Evolutionary conservation across 768 basidiomycete species (phyloP).

Genomic region (Panaeolus cyanescens): DNA sequence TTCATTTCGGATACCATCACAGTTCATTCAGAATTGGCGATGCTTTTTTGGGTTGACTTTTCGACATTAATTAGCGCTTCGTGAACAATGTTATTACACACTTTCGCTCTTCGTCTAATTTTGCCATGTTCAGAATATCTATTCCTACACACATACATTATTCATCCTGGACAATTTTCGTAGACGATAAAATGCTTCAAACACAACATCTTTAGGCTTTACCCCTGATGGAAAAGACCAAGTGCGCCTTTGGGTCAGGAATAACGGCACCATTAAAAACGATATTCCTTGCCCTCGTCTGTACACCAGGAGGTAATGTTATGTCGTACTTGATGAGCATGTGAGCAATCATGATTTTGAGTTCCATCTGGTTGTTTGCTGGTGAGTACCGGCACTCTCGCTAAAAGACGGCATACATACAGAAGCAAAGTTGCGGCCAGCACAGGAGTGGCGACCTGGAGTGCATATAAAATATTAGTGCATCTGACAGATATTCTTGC

Average conservation of each 20-base stretch:
- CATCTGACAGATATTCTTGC: not conserved
- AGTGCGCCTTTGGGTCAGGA: constrained; percentile 30
- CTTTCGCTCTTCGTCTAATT: not conserved
- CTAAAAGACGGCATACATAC: constrained; percentile 19
- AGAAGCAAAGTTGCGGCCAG: constrained; percentile 37
- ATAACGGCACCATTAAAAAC: constrained; percentile 35
- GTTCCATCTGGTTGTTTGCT: constrained; percentile 27
- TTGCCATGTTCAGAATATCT: not conserved
- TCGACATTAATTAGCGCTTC: not conserved
- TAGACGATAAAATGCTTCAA: no score
- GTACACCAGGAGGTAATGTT: constrained; percentile 23
- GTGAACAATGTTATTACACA: not conserved
- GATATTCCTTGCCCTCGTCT: constrained; percentile 28
- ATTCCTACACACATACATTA: not conserved
- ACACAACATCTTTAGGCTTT: not conserved
- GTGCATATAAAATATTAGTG: constrained; percentile 2
- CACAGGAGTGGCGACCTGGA: constrained; percentile 37
- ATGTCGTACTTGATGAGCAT: constrained; percentile 36
- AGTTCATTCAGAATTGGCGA: not conserved
- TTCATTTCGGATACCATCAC: not conserved
- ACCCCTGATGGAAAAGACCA: constrained; percentile 25
- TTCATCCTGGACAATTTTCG: no score
- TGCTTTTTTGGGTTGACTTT: not conserved
- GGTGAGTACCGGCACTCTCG: not conserved
- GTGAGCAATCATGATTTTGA: constrained; percentile 38